These are phyloP conservation scores for Leishmania aethiopica DNA, from an alignment of 208 protist genomes.

Conservation along the genomic window DNA sequence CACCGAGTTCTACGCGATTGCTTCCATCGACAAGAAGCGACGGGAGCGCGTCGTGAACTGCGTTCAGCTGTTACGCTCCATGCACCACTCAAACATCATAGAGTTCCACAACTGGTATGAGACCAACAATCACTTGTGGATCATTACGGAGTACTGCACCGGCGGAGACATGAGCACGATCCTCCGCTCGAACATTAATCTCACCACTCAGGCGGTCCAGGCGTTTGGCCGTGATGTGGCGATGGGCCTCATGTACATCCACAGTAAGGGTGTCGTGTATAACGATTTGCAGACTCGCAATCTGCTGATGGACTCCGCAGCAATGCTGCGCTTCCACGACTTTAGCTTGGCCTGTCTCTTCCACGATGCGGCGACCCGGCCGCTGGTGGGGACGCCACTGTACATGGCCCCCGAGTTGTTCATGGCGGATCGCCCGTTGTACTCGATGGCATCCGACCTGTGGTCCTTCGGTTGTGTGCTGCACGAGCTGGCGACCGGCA, in stretches of 20 bases:
- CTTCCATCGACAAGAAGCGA: constrained; percentile 93
- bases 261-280: constrained; percentile 91
- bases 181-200: constrained; percentile 57
- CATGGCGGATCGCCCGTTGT: constrained; percentile 48
- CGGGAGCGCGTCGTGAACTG: constrained; percentile 87
- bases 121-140: constrained; percentile 96
- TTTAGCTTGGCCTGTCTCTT: constrained; percentile 89
- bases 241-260: constrained; percentile 89
- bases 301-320: constrained; percentile 91
- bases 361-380: constrained; percentile 25
- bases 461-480: constrained; percentile 95
- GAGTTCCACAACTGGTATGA: constrained; percentile 96
- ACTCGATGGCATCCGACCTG: constrained; percentile 92
- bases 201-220: constrained; percentile 78
- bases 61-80: constrained; percentile 78
- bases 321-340: constrained; percentile 92
- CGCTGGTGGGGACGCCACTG: constrained; percentile 78
- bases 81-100: constrained; percentile 87
- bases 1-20: constrained; percentile 94
- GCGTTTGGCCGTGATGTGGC: constrained; percentile 86
- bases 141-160: constrained; percentile 95
- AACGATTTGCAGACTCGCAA: constrained; percentile 94
- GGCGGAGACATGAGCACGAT: constrained; percentile 91
- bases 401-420: constrained; percentile 97
- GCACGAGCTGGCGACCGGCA: constrained; percentile 89